Evolutionary conservation across 2,329 filamentous ascomycete species (phyloP).

Genomic region (Cryphonectria japonica): DNA sequence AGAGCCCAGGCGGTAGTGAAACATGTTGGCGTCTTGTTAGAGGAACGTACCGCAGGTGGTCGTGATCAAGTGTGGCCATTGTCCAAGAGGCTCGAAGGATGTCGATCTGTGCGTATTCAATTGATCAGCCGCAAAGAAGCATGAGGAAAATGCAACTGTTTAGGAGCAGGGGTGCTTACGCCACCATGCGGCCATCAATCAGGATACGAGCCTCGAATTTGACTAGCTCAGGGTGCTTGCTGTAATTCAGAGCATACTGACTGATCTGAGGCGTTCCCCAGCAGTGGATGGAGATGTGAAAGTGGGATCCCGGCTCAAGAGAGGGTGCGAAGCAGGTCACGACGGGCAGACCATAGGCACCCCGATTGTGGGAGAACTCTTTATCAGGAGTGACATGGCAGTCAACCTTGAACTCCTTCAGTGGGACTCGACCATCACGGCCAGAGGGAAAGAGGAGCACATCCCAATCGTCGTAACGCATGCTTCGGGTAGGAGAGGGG

Average conservation of each 20-base stretch:
- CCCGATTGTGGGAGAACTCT: conserved; percentile 57
- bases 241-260: conserved; percentile 58
- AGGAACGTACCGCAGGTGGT: conserved; percentile 46
- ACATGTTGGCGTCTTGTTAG: conserved; percentile 12
- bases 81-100: conserved; percentile 54
- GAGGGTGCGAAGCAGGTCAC: conserved; percentile 75
- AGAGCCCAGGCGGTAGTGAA: background rate
- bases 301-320: conserved; percentile 59
- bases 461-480: conserved; percentile 89
- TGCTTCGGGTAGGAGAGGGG: conserved; percentile 43
- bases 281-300: conserved; percentile 75
- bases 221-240: conserved; percentile 58
- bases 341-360: conserved; percentile 60
- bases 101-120: conserved; percentile 51
- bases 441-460: conserved; percentile 73
- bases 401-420: conserved; percentile 81
- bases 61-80: conserved; percentile 55
- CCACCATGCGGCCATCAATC: conserved; percentile 67
- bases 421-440: conserved; percentile 63
- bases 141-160: background rate
- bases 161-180: conserved; percentile 50
- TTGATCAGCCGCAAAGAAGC: background rate
- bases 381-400: conserved; percentile 69
- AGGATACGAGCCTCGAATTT: conserved; percentile 70
- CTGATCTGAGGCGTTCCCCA: conserved; percentile 68